These are phyloP conservation scores for Eragrostis tef DNA, from an alignment of 202 grass and related monocot genomes.

Conservation along the genomic window DNA sequence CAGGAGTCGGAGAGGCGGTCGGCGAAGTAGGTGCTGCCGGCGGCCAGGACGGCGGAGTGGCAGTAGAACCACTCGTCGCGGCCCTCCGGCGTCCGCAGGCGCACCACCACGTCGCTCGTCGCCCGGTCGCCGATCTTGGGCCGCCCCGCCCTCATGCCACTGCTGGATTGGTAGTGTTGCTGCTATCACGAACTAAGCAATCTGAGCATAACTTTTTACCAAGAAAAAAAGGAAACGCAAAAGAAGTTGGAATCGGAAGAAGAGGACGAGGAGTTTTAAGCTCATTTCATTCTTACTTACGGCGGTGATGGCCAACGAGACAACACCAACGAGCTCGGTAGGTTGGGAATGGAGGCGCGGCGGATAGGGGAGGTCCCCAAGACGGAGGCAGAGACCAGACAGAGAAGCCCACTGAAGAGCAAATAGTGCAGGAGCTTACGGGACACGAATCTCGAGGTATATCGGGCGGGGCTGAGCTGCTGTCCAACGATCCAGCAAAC, in stretches of 20 bases:
- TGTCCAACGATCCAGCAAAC: neutral
- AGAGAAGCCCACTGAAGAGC: neutral
- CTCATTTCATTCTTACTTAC: neutral
- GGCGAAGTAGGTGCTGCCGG: constrained; percentile 79
- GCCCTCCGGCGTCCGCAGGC: constrained; percentile 80
- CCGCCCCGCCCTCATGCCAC: constrained; percentile 35
- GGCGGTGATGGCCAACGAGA: neutral
- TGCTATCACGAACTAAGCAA: neutral
- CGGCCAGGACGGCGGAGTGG: constrained; percentile 67
- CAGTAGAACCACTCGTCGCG: constrained; percentile 94
- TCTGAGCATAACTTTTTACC: neutral
- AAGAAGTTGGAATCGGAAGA: neutral
- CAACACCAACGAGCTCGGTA: neutral
- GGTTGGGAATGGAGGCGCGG: neutral
- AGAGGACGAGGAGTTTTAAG: neutral
- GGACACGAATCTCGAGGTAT: neutral
- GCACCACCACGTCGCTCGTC: constrained; percentile 91
- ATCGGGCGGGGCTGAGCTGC: neutral
- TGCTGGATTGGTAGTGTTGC: constrained; percentile 31
- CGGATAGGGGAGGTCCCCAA: neutral
- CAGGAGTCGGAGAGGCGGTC: constrained; percentile 84
- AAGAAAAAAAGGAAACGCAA: neutral
- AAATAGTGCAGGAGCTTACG: neutral
- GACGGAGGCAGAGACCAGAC: neutral
- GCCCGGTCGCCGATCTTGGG: constrained; percentile 65